Conservation (phyloP, 352 stramenopile genomes). For the Globisporangium sylvaticum region DNA sequence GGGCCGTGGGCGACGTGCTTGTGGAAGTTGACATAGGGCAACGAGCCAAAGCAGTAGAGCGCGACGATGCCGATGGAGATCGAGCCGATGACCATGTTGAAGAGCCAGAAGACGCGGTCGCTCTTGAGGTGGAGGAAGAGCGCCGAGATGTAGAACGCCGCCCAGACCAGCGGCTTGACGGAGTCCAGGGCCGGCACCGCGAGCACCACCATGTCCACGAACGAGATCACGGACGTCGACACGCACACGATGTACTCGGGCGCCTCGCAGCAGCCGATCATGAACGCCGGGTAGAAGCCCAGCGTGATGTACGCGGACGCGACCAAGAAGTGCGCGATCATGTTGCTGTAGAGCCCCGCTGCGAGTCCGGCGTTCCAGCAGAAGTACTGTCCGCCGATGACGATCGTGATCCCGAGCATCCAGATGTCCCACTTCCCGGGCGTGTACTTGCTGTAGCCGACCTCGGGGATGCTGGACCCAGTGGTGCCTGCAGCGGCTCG, state of each 20-base stretch:
- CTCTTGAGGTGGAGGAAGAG: constrained; percentile 32
- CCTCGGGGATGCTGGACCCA: not conserved
- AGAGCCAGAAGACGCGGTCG: constrained; percentile 35
- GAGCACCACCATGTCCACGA: constrained; percentile 20
- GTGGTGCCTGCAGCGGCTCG: not conserved
- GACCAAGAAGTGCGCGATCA: constrained; percentile 22
- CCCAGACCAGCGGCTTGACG: constrained; percentile 26
- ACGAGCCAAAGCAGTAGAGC: constrained; percentile 30
- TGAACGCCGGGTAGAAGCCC: constrained; percentile 16
- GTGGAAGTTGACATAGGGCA: constrained; percentile 22
- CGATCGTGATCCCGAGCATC: constrained; percentile 31
- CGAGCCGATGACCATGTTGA: constrained; percentile 28
- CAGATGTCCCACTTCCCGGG: constrained; percentile 38
- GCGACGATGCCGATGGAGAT: constrained; percentile 29
- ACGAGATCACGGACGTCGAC: constrained; percentile 16
- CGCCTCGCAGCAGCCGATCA: constrained; percentile 33
- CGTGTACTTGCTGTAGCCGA: not conserved
- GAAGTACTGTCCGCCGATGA: constrained; percentile 33
- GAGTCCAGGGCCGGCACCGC: not conserved
- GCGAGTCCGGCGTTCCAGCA: constrained; percentile 29
- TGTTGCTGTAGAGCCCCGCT: constrained; percentile 20
- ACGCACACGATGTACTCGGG: constrained; percentile 46
- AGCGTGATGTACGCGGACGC: constrained; percentile 22
- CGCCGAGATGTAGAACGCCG: constrained; percentile 29
- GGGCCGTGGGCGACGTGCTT: constrained; percentile 7